Percentiles rank a stretch among this genome's conserved stretches.
Evolutionary conservation across 2,329 filamentous ascomycete genomes (phyloP).

Genomic region (Coniochaeta prunicola): DNA sequence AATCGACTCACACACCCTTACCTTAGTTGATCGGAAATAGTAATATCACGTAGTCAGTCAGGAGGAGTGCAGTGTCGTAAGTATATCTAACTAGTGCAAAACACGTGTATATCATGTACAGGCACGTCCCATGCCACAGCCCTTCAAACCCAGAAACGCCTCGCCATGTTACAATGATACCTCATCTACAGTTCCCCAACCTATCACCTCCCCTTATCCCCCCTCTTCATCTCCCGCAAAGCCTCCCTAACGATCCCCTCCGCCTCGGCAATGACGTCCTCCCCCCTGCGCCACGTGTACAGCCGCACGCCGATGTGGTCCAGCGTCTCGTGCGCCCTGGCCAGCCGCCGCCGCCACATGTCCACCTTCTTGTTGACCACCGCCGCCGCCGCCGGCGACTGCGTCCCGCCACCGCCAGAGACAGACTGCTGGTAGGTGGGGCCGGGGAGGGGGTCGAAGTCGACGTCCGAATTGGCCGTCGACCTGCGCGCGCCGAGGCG

Average conservation of each 20-base stretch:
- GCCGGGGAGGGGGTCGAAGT: slow-evolving; percentile 24
- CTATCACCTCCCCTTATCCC: too few relatives aligned
- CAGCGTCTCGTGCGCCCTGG: slow-evolving; percentile 54
- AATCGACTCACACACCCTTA: too few relatives aligned
- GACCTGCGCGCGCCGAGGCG: slow-evolving; percentile 14
- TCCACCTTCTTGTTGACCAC: slow-evolving; percentile 65
- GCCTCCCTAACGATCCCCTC: slow-evolving; percentile 55
- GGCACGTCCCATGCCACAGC: neutral
- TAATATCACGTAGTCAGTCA: neutral
- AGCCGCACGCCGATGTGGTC: slow-evolving; percentile 59
- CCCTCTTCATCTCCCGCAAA: slow-evolving; percentile 29
- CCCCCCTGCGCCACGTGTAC: slow-evolving; percentile 66
- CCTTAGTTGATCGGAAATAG: neutral
- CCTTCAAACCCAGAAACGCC: neutral
- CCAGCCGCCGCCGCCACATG: slow-evolving; percentile 63
- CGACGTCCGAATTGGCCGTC: slow-evolving; percentile 29
- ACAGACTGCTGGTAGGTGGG: slow-evolving; percentile 3
- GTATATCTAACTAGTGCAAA: neutral
- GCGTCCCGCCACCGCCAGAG: slow-evolving; percentile 7
- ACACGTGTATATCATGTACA: neutral
- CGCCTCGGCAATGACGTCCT: slow-evolving; percentile 62
- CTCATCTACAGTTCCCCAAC: neutral
- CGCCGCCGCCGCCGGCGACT: neutral
- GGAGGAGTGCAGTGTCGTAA: neutral
- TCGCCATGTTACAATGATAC: neutral